A percentile compares a stretch with the other conserved stretches of the same genome.
phyloP scores from a whole-genome alignment of 2,329 filamentous ascomycete species.

The Septoria linicola region DNA sequence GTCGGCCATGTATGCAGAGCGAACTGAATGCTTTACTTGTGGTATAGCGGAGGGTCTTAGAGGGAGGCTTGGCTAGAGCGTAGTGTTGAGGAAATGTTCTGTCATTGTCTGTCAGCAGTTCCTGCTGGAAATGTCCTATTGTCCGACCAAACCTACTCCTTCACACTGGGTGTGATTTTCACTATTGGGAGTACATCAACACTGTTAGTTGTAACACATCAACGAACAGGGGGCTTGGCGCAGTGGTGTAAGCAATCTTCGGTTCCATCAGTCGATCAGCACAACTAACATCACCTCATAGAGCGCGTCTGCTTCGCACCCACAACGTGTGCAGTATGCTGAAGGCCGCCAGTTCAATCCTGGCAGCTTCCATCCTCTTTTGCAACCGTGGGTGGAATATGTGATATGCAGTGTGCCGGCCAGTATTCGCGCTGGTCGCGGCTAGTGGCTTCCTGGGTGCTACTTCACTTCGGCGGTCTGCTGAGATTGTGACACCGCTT shows the following conservation, averaged over 20 bases:
- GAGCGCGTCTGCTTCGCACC: conserved; percentile 14
- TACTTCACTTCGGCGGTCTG: neutral
- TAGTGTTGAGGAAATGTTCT: too few relatives aligned
- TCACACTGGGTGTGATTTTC: too few relatives aligned
- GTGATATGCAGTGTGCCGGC: conserved; percentile 1
- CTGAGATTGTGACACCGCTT: too few relatives aligned
- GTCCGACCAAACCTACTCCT: too few relatives aligned
- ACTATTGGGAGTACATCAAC: neutral
- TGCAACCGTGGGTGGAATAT: neutral
- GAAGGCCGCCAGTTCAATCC: conserved; percentile 11
- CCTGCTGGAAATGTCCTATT: too few relatives aligned
- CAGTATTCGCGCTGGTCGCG: neutral
- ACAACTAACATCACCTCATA: neutral
- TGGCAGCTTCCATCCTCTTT: conserved; percentile 9
- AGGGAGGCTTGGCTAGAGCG: too few relatives aligned
- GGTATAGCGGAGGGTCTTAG: too few relatives aligned
- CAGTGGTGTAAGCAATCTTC: neutral
- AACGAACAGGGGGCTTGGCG: conserved; percentile 5
- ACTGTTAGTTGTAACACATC: neutral
- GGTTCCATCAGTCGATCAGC: neutral
- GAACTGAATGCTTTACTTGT: too few relatives aligned
- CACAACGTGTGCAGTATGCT: neutral
- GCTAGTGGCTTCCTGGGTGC: neutral
- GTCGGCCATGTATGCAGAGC: too few relatives aligned
- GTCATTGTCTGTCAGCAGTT: too few relatives aligned